Evolutionary conservation across 2,329 filamentous ascomycete genomes (phyloP).

Genomic region (Dactylonectria macrodidyma): DNA sequence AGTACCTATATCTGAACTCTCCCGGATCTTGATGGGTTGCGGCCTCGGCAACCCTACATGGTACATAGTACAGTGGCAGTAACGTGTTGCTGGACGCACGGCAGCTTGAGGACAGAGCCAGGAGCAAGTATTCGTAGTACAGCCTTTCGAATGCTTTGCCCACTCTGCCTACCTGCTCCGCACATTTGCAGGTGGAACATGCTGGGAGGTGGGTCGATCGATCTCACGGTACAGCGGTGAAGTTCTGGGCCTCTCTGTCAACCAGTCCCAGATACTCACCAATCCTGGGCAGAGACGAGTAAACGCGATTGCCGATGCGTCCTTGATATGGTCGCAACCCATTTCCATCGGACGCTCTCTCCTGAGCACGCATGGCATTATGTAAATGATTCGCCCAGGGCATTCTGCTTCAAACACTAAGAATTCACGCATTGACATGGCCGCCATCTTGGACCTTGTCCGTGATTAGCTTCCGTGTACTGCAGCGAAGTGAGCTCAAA

Average conservation of each 20-base stretch:
- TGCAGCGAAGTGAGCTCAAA: background rate
- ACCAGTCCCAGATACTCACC: conserved; percentile 9
- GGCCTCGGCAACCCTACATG: background rate
- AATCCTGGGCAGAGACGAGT: conserved; percentile 18
- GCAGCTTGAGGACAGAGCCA: background rate
- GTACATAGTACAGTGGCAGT: no score
- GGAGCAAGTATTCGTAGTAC: conserved; percentile 13
- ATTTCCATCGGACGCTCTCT: background rate
- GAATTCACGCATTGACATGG: background rate
- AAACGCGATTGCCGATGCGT: conserved; percentile 16
- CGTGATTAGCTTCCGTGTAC: conserved; percentile 9
- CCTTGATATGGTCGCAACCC: background rate
- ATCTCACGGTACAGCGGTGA: conserved; percentile 20
- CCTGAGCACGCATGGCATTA: conserved; percentile 9
- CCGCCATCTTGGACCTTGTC: background rate
- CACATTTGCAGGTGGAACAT: conserved; percentile 25
- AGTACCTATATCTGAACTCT: background rate
- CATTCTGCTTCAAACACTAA: conserved; percentile 10
- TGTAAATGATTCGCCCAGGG: background rate
- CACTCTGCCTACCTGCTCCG: conserved; percentile 6
- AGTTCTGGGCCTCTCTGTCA: conserved; percentile 9
- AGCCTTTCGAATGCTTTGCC: conserved; percentile 4
- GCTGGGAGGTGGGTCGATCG: conserved; percentile 22
- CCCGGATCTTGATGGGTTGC: background rate
- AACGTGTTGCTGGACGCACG: conserved; percentile 20